phyloP scores from a whole-genome alignment of 768 basidiomycete species.

The Hypholoma fasciculare region DNA sequence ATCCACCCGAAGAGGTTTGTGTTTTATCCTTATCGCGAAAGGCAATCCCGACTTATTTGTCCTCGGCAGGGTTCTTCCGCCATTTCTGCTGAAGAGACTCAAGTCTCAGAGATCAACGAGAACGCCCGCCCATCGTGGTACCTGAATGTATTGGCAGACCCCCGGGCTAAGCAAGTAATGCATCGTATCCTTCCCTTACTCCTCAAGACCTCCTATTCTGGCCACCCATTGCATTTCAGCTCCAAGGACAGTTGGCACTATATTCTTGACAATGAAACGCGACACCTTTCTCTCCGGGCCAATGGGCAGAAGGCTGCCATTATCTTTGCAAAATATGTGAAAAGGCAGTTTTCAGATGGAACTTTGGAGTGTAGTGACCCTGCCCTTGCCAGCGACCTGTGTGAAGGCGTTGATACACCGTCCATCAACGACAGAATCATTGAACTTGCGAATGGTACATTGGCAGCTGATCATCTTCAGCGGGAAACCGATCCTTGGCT shows the following conservation, averaged over 20 bases:
- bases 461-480: constrained; percentile 19
- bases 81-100: not conserved
- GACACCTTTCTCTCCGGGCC: constrained; percentile 41
- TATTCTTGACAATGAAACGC: constrained; percentile 28
- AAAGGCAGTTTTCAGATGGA: constrained; percentile 43
- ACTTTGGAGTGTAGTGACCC: constrained; percentile 39
- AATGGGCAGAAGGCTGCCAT: constrained; percentile 40
- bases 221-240: constrained; percentile 57
- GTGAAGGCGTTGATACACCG: constrained; percentile 37
- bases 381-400: constrained; percentile 48
- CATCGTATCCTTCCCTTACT: constrained; percentile 68
- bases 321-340: constrained; percentile 50
- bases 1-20: constrained; percentile 23
- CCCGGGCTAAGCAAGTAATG: constrained; percentile 39
- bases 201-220: constrained; percentile 61
- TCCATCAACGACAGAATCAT: constrained; percentile 36
- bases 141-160: constrained; percentile 42
- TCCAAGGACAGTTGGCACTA: constrained; percentile 70
- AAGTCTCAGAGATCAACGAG: constrained; percentile 4
- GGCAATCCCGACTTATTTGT: not conserved
- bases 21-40: not conserved
- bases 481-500: constrained; percentile 52
- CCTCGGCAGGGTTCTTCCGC: not conserved
- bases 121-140: constrained; percentile 55
- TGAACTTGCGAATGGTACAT: constrained; percentile 38